Percentiles rank a stretch among this genome's conserved stretches.
These are phyloP conservation scores for Fusarium bulbicola DNA, from an alignment of 2,329 filamentous ascomycete genomes.

Conservation along the genomic window DNA sequence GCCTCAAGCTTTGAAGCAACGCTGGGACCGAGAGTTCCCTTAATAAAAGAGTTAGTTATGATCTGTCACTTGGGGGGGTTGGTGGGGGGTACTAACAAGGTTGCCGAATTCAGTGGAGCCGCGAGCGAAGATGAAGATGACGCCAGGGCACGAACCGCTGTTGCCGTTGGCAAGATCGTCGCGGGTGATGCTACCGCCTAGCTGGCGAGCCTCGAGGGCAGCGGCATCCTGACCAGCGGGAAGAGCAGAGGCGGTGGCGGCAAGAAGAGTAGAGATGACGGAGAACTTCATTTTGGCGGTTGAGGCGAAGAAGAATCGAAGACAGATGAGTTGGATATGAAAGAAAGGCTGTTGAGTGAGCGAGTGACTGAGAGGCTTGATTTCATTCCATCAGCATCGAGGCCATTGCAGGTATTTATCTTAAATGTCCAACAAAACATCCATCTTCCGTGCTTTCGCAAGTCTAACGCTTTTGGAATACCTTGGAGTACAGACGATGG, in stretches of 20 bases:
- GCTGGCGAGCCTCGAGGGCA: conserved; percentile 30
- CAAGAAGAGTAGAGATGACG: conserved; percentile 23
- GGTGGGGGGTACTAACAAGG: conserved; percentile 41
- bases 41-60: background rate
- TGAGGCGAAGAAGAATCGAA: background rate
- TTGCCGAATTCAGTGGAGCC: conserved; percentile 52
- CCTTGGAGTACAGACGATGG: background rate
- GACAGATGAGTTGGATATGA: background rate
- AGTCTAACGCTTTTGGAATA: conserved; percentile 10
- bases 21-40: conserved; percentile 45
- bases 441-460: background rate
- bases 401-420: conserved; percentile 14
- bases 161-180: conserved; percentile 45
- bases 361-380: conserved; percentile 8
- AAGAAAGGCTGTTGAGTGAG: conserved; percentile 8
- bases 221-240: conserved; percentile 6
- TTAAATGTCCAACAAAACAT: background rate
- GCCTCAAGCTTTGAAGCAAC: conserved; percentile 43
- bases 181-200: conserved; percentile 18
- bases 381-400: background rate
- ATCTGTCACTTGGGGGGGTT: background rate
- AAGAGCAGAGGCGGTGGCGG: conserved; percentile 27
- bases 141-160: conserved; percentile 45
- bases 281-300: conserved; percentile 31
- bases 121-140: conserved; percentile 53